Base-by-base conservation (phyloP, 768 basidiomycete species). In the Hebeloma cylindrosporum region DNA sequence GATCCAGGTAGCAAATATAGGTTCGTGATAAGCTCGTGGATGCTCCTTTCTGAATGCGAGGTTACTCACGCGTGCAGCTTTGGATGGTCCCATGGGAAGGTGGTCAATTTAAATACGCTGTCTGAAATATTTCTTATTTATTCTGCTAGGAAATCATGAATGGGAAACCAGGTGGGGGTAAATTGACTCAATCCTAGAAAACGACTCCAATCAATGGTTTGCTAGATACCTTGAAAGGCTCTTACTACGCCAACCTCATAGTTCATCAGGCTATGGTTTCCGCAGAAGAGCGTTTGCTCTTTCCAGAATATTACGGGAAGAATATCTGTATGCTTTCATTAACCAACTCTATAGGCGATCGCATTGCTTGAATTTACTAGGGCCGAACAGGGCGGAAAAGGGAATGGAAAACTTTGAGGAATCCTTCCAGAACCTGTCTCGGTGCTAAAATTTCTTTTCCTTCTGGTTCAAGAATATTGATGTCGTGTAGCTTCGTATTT, bases 11-110 rank as follows among this genome's bases (percentile, higher is more conserved):
- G 82, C 54, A 79, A 76, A 45, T 96, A 91, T 59, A 88, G 88
- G 86, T 87, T 50, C 39, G 75, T 60, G n/a, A n/a, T n/a, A n/a
- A n/a, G n/a, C n/a, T n/a, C n/a, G n/a, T n/a, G n/a, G n/a, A n/a
- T n/a, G n/a, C n/a, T n/a, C n/a, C n/a, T n/a, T n/a, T n/a, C n/a
- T n/a, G n/a, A n/a, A n/a, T n/a, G n/a, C n/a, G n/a, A n/a, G n/a
- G n/a, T n/a, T n/a, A n/a, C n/a, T n/a, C n/a, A n/a, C n/a, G n/a
- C n/a, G n/a, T n/a, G n/a, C 23, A 88, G 85, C 61, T 97, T 93
- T 64, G 95, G 95, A n/a, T 98, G 95, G 95, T 90, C 87, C 32
- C 90, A 95, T 66, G 95, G 95, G 43, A 96, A 97, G 76, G 88
- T 83, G 54, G 7, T 10, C 29, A 3, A 21, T 22, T 20, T 25